Evolutionary conservation across 148 eudicot species (phyloP), one percentile per base, ranked within the genome.

Genomic region (Chenopodium album): DNA sequence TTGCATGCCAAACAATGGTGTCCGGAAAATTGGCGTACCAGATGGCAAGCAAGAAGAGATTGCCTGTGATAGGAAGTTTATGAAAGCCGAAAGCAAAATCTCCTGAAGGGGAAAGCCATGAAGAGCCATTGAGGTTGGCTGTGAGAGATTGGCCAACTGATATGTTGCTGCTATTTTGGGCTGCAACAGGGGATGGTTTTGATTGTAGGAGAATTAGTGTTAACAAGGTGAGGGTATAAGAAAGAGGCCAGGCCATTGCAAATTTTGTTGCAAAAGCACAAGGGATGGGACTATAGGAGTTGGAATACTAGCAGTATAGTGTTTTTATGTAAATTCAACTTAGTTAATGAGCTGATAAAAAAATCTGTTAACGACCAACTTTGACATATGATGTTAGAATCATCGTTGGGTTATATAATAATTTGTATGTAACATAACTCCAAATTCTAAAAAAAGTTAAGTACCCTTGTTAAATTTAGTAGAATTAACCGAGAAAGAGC

Each of bases 21-120:
- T 88, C 87, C 0, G 91, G 90, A 22, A 85, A 87, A 19, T 88
- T 88, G n/a, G 84, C 68, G 66, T 84, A 92, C 94, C 91, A 92
- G 47, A 90, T 89, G 76, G 90, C 85, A 8, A 89, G 90, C 76
- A 89, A 77, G 79, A 82, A 92, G 72, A 75, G 84, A 69, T 86
- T 73, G 4, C 32, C 48, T 11, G 50, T 80, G 34, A 77, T 71
- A 26, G 79, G 26, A 48, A 87, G 37, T 52, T 32, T 76, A 4
- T 66, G 81, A 79, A 91, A 91, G 4, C 94, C 92, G 6, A 91
- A 90, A 41, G 89, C 88, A 48, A 91, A 91, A 37, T 71, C 26
- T 7, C 13, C 13, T 0, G 89, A 88, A 65, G 95, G 88, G 7
- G 95, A 92, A 10, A 77, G 84, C 91, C 88, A 85, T 67, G 89